Evolutionary conservation across 805 yeast genomes (phyloP), one percentile per base, ranked within the genome.

Genomic region (Citeromyces matritensis): DNA sequence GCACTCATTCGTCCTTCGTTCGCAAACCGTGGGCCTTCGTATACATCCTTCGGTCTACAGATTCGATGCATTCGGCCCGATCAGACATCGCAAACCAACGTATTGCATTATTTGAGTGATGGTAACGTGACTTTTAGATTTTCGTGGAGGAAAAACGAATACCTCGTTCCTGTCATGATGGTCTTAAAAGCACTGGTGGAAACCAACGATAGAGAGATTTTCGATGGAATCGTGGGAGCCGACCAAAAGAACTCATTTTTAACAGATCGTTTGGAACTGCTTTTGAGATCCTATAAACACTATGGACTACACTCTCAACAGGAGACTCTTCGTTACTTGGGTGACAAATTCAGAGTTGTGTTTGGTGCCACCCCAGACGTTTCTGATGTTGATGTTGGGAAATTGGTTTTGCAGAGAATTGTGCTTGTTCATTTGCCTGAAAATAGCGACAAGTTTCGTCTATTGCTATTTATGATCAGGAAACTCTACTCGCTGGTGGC

Each of bases 111-210:
- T 53, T 69, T 91, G 47, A 80, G 72, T 45, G 96, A 91, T 48
- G 98, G 98, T 58, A 88, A 81, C 47, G 94, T 86, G 34, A 86
- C 96, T 2, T 84, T 91, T 64, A 69, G 98, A 51, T 91, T 91
- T 51, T 81, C 95, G 5, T 91, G 97, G 97, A 73, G 86, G 47
- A 91, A 91, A 49, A 88, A 84, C 53, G 98, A 91, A 59, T 91
- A 82, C 52, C 63, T 91, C 45, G 79, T 91, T 29, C 97, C 98
- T 2, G 96, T 78, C 6, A 69, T 81, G 51, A 82, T 91, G 93
- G 70, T 91, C 37, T 61, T 91, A 45, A 86, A 85, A 55, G 96
- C 97, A 0, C 63, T 91, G 39, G 62, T 74, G 15, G 95, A 86
- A 51, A 79, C 95, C 19, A 86, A 74, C 49, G 98, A 91, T 55